phyloP scores from a whole-genome alignment of 2,329 filamentous ascomycete genomes.

The Aureobasidium vineae region DNA sequence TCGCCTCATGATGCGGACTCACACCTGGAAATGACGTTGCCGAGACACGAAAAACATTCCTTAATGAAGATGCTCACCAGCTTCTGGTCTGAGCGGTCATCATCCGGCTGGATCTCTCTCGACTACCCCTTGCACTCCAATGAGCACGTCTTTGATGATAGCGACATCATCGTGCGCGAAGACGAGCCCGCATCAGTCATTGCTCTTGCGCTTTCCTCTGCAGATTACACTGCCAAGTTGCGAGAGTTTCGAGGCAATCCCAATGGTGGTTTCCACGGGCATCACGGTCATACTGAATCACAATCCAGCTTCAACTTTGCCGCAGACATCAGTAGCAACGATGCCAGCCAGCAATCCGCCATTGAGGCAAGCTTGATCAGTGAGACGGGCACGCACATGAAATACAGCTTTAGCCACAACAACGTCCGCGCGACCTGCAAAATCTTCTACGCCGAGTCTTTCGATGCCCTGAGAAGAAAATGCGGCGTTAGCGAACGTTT shows the following conservation, averaged over 20 bases:
- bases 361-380: conserved; percentile 83
- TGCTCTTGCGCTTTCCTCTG: conserved; percentile 83
- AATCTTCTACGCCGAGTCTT: conserved; percentile 97
- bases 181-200: conserved; percentile 97
- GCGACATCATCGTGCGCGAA: conserved; percentile 93
- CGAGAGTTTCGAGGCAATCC: conserved; percentile 52
- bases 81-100: conserved; percentile 97
- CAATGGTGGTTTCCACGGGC: conserved; percentile 30
- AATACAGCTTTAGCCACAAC: conserved; percentile 92
- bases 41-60: conserved; percentile 89
- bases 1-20: conserved; percentile 54
- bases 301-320: conserved; percentile 29
- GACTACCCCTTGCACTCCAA: conserved; percentile 81
- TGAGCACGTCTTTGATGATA: conserved; percentile 96
- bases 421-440: conserved; percentile 97
- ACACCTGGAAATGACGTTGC: conserved; percentile 69
- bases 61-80: conserved; percentile 94
- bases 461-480: conserved; percentile 88
- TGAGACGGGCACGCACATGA: conserved; percentile 85
- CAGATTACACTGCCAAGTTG: conserved; percentile 82
- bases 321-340: conserved; percentile 19
- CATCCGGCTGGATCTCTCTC: conserved; percentile 87
- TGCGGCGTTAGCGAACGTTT: conserved; percentile 93
- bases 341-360: conserved; percentile 59
- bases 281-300: conserved; percentile 32